Evolutionary conservation across 192 early-diverging fungal genomes (phyloP).

Genomic region (Endogone sp.): DNA sequence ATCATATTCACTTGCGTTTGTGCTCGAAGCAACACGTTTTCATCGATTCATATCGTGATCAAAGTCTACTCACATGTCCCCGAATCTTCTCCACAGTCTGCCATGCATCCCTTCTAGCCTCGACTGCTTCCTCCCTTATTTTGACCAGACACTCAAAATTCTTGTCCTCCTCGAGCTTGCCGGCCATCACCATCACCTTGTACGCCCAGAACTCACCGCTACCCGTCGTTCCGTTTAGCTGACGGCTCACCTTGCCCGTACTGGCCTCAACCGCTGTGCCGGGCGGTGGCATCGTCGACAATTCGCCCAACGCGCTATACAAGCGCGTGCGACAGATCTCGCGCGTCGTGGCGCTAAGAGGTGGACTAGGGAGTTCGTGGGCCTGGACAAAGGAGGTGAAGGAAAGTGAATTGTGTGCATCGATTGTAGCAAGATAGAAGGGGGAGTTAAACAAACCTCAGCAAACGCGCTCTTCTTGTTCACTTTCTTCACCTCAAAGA

Average conservation of each 20-base stretch:
- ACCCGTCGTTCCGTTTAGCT: constrained; percentile 48
- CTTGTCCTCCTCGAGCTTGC: too few relatives aligned
- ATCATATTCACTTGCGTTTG: too few relatives aligned
- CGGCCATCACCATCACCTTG: too few relatives aligned
- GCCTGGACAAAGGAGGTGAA: too few relatives aligned
- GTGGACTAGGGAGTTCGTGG: constrained; percentile 44
- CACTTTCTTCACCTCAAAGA: constrained; percentile 57
- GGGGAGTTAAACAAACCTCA: not conserved
- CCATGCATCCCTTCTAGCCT: too few relatives aligned
- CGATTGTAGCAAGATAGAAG: not conserved
- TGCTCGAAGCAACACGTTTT: too few relatives aligned
- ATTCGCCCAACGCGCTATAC: constrained; percentile 63
- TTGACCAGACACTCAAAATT: too few relatives aligned
- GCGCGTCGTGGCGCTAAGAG: constrained; percentile 49
- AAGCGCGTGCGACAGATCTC: constrained; percentile 60
- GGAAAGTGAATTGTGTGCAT: not conserved
- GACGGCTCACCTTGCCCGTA: constrained; percentile 30
- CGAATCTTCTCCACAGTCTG: too few relatives aligned
- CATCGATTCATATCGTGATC: too few relatives aligned
- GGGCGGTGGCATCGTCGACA: constrained; percentile 49
- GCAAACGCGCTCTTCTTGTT: constrained; percentile 28
- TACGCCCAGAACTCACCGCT: constrained; percentile 61
- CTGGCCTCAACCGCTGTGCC: constrained; percentile 25
- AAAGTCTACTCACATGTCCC: too few relatives aligned
- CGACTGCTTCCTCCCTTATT: too few relatives aligned